These are phyloP conservation scores for Paxillus involutus DNA, from an alignment of 768 basidiomycete genomes.

Conservation along the genomic window DNA sequence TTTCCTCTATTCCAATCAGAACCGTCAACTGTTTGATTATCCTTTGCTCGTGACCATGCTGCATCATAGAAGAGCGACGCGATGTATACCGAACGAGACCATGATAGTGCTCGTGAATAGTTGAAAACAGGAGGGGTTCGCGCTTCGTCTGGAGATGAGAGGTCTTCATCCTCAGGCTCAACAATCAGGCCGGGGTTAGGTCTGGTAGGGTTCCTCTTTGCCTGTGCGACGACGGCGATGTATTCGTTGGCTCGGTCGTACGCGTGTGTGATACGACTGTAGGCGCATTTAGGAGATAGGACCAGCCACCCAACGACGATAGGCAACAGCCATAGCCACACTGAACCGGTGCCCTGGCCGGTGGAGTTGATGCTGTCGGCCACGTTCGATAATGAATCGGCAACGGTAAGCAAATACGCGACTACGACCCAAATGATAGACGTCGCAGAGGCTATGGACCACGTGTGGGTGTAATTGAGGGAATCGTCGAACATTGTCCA, in stretches of 20 bases:
- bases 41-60: constrained; percentile 9
- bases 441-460: constrained; percentile 39
- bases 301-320: constrained; percentile 42
- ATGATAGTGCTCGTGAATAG: constrained; percentile 22
- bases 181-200: constrained; percentile 18
- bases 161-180: neutral
- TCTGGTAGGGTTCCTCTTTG: neutral
- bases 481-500: constrained; percentile 35
- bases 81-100: constrained; percentile 17
- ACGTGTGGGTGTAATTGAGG: constrained; percentile 40
- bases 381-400: constrained; percentile 16
- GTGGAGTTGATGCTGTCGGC: constrained; percentile 26
- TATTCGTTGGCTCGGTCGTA: neutral
- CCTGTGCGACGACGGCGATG: neutral
- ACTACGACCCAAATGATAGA: constrained; percentile 46
- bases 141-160: constrained; percentile 23
- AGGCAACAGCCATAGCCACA: constrained; percentile 46
- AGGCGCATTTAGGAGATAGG: constrained; percentile 32
- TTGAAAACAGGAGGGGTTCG: constrained; percentile 25
- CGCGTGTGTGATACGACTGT: too few relatives aligned
- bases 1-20: neutral
- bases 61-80: constrained; percentile 17
- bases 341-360: constrained; percentile 38
- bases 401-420: constrained; percentile 33
- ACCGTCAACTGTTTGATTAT: constrained; percentile 2